Conservation (phyloP, 805 yeast species). For the Hermanozyma aechmeae region DNA sequence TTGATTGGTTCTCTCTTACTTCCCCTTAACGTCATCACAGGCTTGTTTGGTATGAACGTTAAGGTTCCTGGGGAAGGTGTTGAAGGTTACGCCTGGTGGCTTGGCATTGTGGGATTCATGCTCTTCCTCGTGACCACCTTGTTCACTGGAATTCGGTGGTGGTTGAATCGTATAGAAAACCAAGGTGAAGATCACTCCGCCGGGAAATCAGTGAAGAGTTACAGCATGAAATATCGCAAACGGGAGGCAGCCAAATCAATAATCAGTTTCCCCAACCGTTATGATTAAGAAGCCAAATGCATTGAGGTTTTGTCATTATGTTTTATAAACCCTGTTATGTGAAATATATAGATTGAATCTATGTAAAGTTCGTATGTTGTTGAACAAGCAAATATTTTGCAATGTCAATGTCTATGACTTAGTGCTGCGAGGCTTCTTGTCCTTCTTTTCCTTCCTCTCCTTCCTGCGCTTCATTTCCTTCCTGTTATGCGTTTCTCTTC, state of each 20-base stretch:
- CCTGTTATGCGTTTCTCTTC: too few relatives aligned
- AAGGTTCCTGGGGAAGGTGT: slow-evolving; percentile 59
- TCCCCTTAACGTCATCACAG: slow-evolving; percentile 85
- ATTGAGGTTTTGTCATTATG: background rate
- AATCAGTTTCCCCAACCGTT: background rate
- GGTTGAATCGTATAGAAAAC: slow-evolving; percentile 11
- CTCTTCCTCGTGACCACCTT: slow-evolving; percentile 15
- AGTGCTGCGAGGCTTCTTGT: slow-evolving; percentile 2
- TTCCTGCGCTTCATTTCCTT: slow-evolving; percentile 2
- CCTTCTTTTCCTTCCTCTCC: slow-evolving; percentile 3
- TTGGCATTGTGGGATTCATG: slow-evolving; percentile 47
- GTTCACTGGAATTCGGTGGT: slow-evolving; percentile 13
- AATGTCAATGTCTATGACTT: background rate
- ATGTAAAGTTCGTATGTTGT: slow-evolving; percentile 4
- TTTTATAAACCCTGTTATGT: background rate
- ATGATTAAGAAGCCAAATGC: background rate
- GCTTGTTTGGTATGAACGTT: slow-evolving; percentile 95
- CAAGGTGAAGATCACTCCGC: slow-evolving; percentile 4
- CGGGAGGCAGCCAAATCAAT: background rate
- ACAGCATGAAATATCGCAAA: slow-evolving; percentile 8
- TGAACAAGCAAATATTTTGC: background rate
- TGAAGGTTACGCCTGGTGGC: slow-evolving; percentile 41
- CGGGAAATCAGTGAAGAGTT: slow-evolving; percentile 14
- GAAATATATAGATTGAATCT: background rate
- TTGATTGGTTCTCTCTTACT: slow-evolving; percentile 82